Conservation (phyloP, 192 early-diverging fungal species). For the Gaertneriomyces sp. region DNA sequence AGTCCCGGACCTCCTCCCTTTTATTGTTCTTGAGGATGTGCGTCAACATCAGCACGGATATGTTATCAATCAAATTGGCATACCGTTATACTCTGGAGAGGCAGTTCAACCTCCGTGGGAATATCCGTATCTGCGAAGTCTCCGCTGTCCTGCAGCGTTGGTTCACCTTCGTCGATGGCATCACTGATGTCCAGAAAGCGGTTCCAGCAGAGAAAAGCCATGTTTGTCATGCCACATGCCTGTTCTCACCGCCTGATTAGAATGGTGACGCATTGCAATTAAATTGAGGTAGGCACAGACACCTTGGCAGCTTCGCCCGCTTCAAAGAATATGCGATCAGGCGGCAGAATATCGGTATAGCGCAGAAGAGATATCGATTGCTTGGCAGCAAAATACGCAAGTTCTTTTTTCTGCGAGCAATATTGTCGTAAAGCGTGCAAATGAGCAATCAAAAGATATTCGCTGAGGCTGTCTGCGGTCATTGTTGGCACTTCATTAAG, state of each 20-base stretch:
- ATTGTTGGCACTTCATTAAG: too few species aligned
- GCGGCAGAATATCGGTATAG: slow-evolving; percentile 51
- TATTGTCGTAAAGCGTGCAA: slow-evolving; percentile 46
- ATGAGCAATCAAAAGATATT: slow-evolving; percentile 48
- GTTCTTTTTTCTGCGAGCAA: slow-evolving; percentile 50
- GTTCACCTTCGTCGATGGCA: slow-evolving; percentile 60
- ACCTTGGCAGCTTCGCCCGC: slow-evolving; percentile 56
- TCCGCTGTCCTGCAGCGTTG: slow-evolving; percentile 48
- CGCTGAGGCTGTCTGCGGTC: too few species aligned
- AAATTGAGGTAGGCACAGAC: neutral
- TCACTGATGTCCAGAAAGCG: slow-evolving; percentile 58
- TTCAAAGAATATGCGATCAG: slow-evolving; percentile 54
- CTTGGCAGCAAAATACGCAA: slow-evolving; percentile 54
- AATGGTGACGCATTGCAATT: too few species aligned
- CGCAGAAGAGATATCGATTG: slow-evolving; percentile 50
- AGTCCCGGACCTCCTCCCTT: slow-evolving; percentile 60
- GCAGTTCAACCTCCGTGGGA: slow-evolving; percentile 54
- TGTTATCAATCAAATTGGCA: neutral
- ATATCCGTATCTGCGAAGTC: slow-evolving; percentile 62
- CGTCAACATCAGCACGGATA: neutral
- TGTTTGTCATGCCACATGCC: slow-evolving; percentile 53
- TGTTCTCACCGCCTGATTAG: slow-evolving; percentile 7
- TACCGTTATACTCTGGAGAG: slow-evolving; percentile 46
- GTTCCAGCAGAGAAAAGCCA: slow-evolving; percentile 68
- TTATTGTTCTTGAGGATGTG: slow-evolving; percentile 24